Conservation (phyloP, 352 stramenopile genomes). For the Globisporangium parvum region DNA sequence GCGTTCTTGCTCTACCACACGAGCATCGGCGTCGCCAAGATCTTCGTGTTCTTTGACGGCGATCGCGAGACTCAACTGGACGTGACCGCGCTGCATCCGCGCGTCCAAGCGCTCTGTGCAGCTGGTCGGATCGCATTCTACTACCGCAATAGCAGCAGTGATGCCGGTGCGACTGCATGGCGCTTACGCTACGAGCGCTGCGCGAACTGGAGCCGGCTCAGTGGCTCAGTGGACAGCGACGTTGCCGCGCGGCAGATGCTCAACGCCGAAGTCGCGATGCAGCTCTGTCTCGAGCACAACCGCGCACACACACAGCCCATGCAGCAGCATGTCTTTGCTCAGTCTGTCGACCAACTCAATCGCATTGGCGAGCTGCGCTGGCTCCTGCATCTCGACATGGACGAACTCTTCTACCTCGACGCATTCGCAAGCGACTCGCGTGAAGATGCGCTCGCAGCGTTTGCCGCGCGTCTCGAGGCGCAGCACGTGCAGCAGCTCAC, state of each 20-base stretch:
- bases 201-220: constrained; percentile 4
- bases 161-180: not conserved
- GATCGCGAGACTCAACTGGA: constrained; percentile 13
- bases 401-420: constrained; percentile 32
- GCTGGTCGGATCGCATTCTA: constrained; percentile 22
- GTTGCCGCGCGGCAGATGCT: constrained; percentile 29
- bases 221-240: constrained; percentile 7
- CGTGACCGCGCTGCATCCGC: constrained; percentile 7
- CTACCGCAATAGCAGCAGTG: constrained; percentile 5
- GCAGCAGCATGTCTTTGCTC: not conserved
- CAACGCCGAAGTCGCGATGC: constrained; percentile 28
- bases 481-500: constrained; percentile 25
- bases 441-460: constrained; percentile 2
- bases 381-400: constrained; percentile 34
- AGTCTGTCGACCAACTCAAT: not conserved
- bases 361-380: constrained; percentile 14
- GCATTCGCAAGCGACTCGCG: constrained; percentile 1
- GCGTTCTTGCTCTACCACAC: constrained; percentile 36
- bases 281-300: constrained; percentile 14
- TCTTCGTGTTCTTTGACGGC: constrained; percentile 34
- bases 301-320: too few relatives aligned
- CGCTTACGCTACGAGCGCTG: not conserved
- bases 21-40: constrained; percentile 23
- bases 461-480: constrained; percentile 1
- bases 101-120: constrained; percentile 8